Evolutionary conservation across 768 basidiomycete genomes (phyloP).

Genomic region (Gyrodon lividus): DNA sequence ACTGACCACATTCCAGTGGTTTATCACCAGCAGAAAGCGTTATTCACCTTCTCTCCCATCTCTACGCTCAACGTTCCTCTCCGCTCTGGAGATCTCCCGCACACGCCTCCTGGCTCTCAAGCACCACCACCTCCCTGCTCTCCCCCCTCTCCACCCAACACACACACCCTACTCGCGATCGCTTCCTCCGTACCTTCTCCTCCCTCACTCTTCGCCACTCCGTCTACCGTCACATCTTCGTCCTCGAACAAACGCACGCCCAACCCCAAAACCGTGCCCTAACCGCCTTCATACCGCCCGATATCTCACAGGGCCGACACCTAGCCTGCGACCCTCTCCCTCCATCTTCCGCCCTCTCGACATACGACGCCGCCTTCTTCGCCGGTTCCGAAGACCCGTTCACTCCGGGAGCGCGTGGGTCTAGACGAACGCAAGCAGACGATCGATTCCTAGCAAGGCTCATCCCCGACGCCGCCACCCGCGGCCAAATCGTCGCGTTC

Average conservation of each 20-base stretch:
- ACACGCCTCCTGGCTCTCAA: slow-evolving; percentile 64
- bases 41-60: slow-evolving; percentile 80
- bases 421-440: slow-evolving; percentile 45
- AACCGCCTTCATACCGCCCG: slow-evolving; percentile 68
- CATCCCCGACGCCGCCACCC: slow-evolving; percentile 55
- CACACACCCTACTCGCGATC: slow-evolving; percentile 27
- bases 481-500: slow-evolving; percentile 60
- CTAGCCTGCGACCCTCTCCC: slow-evolving; percentile 88
- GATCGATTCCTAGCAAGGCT: slow-evolving; percentile 53
- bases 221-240: slow-evolving; percentile 73
- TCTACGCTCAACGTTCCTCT: slow-evolving; percentile 79
- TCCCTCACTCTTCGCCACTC: slow-evolving; percentile 45
- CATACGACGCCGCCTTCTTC: slow-evolving; percentile 80
- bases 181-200: slow-evolving; percentile 40
- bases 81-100: slow-evolving; percentile 79
- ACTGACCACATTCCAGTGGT: slow-evolving; percentile 29
- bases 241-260: slow-evolving; percentile 61
- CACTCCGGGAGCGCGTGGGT: slow-evolving; percentile 24
- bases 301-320: slow-evolving; percentile 49
- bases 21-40: slow-evolving; percentile 41
- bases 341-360: slow-evolving; percentile 55
- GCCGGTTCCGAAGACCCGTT: slow-evolving; percentile 55
- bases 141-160: slow-evolving; percentile 35
- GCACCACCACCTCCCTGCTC: slow-evolving; percentile 44
- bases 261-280: slow-evolving; percentile 42